Evolutionary conservation across 1,284 basidiomycete species (phyloP), one percentile per base, ranked within the genome.

Genomic region (Pulchroboletus neoregius): DNA sequence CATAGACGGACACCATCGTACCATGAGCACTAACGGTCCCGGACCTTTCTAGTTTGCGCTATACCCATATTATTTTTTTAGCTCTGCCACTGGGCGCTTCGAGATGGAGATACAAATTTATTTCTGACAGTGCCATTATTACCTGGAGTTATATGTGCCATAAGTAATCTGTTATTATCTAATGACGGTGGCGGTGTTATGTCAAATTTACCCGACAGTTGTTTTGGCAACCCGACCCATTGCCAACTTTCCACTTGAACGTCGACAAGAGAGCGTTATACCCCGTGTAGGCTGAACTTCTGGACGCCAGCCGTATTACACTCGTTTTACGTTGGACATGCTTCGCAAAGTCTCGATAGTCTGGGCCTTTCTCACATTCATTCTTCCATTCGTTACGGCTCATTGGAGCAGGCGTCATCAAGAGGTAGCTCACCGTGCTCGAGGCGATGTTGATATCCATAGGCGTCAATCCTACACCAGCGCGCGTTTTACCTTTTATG

Each of bases 401-500:
- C 61, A 54, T 20, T 61, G 68, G 50, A 45, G 58, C 46, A 65
- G 62, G 46, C 74, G 66, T 42, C 74, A 78, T 54, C 65, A 70
- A 42, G 68, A 71, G 28, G 44, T 79, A 31, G 73, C 74, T 18
- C 69, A 63, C 39, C 75, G 78, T 35, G 67, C 67, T 30, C 57
- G 65, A 34, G 68, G 65, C 27, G 65, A 71, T 43, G 59, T 73
- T 0, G 54, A 66, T n/a, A 45, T 73, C 30, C 54, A 66, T 42
- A 73, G 71, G 47, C 69, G 72, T 7, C 56, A 63, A 38, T 34
- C 15, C 0, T 68, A 57, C 40, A 31, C 50, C 16, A 49, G 51
- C 46, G 58, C 72, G 4, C 66, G 65, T 37, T 71, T 70, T 58
- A 79, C 80, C 11, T 83, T 65, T 56, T 84, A 83, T 58, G 72